Evolutionary conservation across 208 protist species (phyloP), one percentile per base, ranked within the genome.

Genomic region (Leishmania guyanensis): DNA sequence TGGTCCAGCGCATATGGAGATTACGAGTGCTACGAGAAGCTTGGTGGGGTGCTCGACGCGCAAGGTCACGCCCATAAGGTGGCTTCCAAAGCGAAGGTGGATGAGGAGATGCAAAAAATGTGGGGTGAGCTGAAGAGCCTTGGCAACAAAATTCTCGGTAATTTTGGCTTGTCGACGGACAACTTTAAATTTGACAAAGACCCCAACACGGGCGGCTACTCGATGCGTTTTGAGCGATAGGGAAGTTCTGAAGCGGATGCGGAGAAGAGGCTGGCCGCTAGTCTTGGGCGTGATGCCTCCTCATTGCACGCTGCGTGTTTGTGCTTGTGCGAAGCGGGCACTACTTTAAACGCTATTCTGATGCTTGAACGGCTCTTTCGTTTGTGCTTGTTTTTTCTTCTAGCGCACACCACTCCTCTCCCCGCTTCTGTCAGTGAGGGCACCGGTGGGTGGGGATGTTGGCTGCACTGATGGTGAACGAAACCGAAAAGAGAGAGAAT

Each of bases 161-260:
- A 97, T 78, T 99, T 99, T 88, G 99, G 99, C 16, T 77, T 99
- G 17, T 98, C 92, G 3, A 98, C 97, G 17, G 98, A 99, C 76
- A 99, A 99, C 88, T 99, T 99, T 84, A 96, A 99, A 88, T 96
- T 99, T 70, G 92, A 98, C 73, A 98, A 99, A 85, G 97, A 99
- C 86, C 94, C 95, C 17, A 91, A 90, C 65, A 94, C 90, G 9
- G 98, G 98, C 17, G 90, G 90, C 46, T 99, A 99, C 83, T 98
- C 94, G 36, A 93, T 99, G 91, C 97, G 98, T 17, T 99, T 98
- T 79, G 94, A 98, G 82, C 89, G 89, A 4, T 85, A 53, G 43
- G 39, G 50, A 17, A 6, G 43, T 56, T 68, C 43, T 71, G 75
- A 39, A 26, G 46, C 48, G 51, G 33, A 54, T 5, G 29, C 29